These are phyloP conservation scores for Trypanosoma lewisi DNA, from an alignment of 208 protist species.

Conservation along the genomic window DNA sequence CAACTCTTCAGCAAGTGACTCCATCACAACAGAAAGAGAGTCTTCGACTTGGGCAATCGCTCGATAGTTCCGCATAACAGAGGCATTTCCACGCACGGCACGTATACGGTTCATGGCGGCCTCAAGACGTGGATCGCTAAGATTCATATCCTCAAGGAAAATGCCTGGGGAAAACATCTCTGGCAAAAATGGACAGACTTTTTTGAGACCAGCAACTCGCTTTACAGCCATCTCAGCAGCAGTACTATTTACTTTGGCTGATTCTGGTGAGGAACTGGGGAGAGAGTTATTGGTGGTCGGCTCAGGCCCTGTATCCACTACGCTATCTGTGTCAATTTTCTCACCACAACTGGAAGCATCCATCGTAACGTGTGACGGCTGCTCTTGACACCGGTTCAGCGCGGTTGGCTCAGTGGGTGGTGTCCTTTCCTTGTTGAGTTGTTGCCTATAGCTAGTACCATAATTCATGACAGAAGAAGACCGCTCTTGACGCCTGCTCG, in stretches of 20 bases:
- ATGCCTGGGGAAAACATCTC: conserved; percentile 31
- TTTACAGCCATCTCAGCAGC: background rate
- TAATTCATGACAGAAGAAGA: background rate
- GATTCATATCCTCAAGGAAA: conserved; percentile 42
- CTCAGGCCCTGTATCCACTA: background rate
- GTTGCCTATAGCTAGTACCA: background rate
- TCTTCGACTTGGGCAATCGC: conserved; percentile 18
- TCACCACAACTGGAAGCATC: background rate
- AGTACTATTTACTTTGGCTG: background rate
- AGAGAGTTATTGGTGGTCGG: background rate
- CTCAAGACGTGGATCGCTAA: conserved; percentile 29
- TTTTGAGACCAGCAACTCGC: background rate
- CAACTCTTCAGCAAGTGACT: conserved; percentile 24
- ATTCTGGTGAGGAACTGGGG: background rate
- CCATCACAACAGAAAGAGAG: conserved; percentile 20
- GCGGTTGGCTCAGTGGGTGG: background rate
- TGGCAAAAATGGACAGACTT: conserved; percentile 21
- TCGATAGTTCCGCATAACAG: conserved; percentile 10
- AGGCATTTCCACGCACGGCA: conserved; percentile 20
- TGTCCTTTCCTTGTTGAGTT: background rate
- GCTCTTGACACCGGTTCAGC: background rate
- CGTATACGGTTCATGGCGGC: conserved; percentile 26
- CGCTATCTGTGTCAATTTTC: background rate
- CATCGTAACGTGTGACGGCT: background rate
- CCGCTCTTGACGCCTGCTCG: too few relatives aligned